Conservation (phyloP, 1,139 yeast genomes). For the Lodderomyces pseudojiufengensis region DNA sequence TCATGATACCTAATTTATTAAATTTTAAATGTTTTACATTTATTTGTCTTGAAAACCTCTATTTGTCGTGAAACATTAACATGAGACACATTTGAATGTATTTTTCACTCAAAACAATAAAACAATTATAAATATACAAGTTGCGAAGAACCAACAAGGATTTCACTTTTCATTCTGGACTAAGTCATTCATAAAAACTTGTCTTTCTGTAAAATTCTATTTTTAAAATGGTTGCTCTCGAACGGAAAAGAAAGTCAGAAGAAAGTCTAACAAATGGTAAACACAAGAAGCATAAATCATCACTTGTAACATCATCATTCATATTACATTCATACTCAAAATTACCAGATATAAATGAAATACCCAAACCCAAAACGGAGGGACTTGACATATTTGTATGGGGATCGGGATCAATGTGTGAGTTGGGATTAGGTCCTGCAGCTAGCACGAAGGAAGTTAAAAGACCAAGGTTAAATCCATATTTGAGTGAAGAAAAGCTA, state of each 20-base stretch:
- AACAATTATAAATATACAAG: too few relatives aligned
- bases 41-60: too few relatives aligned
- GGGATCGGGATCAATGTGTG: slow-evolving; percentile 98
- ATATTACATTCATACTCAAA: slow-evolving; percentile 48
- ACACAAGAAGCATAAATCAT: slow-evolving; percentile 25
- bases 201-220: too few relatives aligned
- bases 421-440: slow-evolving; percentile 87
- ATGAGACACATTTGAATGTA: too few relatives aligned
- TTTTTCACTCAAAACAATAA: too few relatives aligned
- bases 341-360: slow-evolving; percentile 43
- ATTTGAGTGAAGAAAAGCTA: slow-evolving; percentile 53
- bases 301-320: slow-evolving; percentile 38
- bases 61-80: too few relatives aligned
- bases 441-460: slow-evolving; percentile 89
- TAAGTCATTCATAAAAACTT: too few relatives aligned
- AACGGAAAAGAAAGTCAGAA: slow-evolving; percentile 33
- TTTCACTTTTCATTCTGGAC: too few relatives aligned
- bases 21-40: too few relatives aligned
- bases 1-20: too few relatives aligned
- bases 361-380: slow-evolving; percentile 37
- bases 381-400: slow-evolving; percentile 80
- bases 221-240: slow-evolving; percentile 41
- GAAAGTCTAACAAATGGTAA: slow-evolving; percentile 15
- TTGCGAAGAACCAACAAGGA: too few relatives aligned
- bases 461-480: slow-evolving; percentile 88